Evolutionary conservation across 2,329 filamentous ascomycete species (phyloP).

Genomic region (Cercospora citrullina): DNA sequence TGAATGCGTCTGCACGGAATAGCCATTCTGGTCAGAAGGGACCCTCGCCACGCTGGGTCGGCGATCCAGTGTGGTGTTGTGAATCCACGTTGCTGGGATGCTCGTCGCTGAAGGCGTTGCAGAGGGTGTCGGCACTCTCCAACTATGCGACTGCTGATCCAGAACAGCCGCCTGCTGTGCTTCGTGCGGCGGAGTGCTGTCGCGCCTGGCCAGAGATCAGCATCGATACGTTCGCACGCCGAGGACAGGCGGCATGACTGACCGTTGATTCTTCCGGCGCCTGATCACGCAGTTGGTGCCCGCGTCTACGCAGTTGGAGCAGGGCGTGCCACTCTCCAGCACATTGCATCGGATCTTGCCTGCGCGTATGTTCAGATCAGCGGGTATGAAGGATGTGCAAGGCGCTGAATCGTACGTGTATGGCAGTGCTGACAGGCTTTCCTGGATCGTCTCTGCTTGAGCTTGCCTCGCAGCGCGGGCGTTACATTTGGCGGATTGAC

Average conservation of each 20-base stretch:
- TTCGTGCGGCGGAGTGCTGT: conserved; percentile 26
- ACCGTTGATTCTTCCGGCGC: conserved; percentile 29
- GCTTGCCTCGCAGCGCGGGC: conserved; percentile 20
- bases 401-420: conserved; percentile 12
- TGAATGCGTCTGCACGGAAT: conserved; percentile 22
- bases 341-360: conserved; percentile 28
- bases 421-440: conserved; percentile 29
- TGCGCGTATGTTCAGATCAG: neutral
- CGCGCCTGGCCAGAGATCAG: conserved; percentile 23
- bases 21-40: conserved; percentile 19
- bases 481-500: neutral
- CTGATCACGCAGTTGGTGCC: conserved; percentile 25
- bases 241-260: neutral
- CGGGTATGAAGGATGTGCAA: neutral
- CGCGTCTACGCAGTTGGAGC: conserved; percentile 28
- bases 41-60: conserved; percentile 16
- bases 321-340: conserved; percentile 26
- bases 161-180: conserved; percentile 22
- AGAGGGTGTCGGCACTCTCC: conserved; percentile 23
- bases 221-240: conserved; percentile 5
- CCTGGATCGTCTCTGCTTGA: conserved; percentile 27
- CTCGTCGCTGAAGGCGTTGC: conserved; percentile 12
- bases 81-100: conserved; percentile 11
- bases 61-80: conserved; percentile 12
- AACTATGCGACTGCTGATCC: conserved; percentile 27